phyloP scores from a whole-genome alignment of 2,329 filamentous ascomycete genomes.

The Fusarium luffae region DNA sequence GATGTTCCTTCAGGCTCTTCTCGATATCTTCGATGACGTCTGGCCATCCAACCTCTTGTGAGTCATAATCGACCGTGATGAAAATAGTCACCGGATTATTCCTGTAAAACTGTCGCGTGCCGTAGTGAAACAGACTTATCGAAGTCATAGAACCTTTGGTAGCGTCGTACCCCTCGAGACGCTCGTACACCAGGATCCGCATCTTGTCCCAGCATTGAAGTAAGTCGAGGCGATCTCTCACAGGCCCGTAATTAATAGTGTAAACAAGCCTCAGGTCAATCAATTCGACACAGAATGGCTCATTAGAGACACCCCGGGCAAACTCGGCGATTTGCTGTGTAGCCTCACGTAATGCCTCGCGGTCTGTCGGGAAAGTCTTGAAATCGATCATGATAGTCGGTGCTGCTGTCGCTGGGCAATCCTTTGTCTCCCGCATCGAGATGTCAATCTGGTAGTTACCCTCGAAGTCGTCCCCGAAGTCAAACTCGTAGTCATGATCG shows the following conservation, averaged over 20 bases:
- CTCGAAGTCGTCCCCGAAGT: too few relatives aligned
- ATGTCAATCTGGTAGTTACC: too few relatives aligned
- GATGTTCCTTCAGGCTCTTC: background rate
- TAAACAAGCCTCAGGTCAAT: rapidly evolving
- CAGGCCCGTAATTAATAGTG: rapidly evolving
- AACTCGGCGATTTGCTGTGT: background rate
- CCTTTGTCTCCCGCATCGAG: too few relatives aligned
- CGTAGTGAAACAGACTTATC: rapidly evolving
- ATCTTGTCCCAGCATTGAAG: background rate
- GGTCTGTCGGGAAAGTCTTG: rapidly evolving
- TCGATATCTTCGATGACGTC: background rate
- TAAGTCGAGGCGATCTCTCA: background rate
- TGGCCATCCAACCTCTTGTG: background rate
- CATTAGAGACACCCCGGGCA: rapidly evolving
- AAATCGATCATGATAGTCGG: background rate
- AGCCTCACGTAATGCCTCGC: background rate
- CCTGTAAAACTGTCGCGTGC: rapidly evolving
- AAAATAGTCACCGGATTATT: rapidly evolving
- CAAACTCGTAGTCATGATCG: too few relatives aligned
- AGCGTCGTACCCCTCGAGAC: background rate
- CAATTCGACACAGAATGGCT: background rate
- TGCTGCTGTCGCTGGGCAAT: rapidly evolving
- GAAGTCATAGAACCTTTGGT: background rate
- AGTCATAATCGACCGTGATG: background rate
- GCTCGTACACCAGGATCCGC: background rate